Evolutionary conservation across 768 basidiomycete species (phyloP).

Genomic region (Chalciporus piperatus): DNA sequence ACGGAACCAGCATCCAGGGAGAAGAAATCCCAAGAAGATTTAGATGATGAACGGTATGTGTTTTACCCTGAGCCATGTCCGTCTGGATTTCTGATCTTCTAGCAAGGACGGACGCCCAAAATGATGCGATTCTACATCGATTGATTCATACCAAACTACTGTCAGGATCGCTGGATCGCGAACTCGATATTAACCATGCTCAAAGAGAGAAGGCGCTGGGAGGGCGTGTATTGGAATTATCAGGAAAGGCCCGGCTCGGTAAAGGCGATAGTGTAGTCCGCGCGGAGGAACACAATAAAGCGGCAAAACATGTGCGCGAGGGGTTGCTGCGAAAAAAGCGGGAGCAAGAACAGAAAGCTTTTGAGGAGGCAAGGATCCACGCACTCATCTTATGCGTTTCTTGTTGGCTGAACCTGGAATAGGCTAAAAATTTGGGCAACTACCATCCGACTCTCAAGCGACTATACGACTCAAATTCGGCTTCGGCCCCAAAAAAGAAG

Average conservation of each 20-base stretch:
- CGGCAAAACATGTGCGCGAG: slow-evolving; percentile 68
- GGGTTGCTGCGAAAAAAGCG: slow-evolving; percentile 63
- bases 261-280: slow-evolving; percentile 67
- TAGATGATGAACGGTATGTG: slow-evolving; percentile 56
- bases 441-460: slow-evolving; percentile 79
- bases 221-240: slow-evolving; percentile 72
- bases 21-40: slow-evolving; percentile 34
- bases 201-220: slow-evolving; percentile 71
- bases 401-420: slow-evolving; percentile 5
- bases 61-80: background rate
- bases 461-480: slow-evolving; percentile 46
- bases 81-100: background rate
- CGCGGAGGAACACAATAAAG: slow-evolving; percentile 62
- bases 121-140: slow-evolving; percentile 75
- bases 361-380: slow-evolving; percentile 62
- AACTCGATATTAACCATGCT: slow-evolving; percentile 60
- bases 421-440: slow-evolving; percentile 85
- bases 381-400: background rate
- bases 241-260: slow-evolving; percentile 67
- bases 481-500: slow-evolving; percentile 35
- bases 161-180: slow-evolving; percentile 66
- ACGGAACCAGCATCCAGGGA: slow-evolving; percentile 20
- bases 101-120: slow-evolving; percentile 66
- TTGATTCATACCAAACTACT: slow-evolving; percentile 78
- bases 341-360: slow-evolving; percentile 47